Conservation (phyloP, 441 rosid genomes). For the Hura crepitans region DNA sequence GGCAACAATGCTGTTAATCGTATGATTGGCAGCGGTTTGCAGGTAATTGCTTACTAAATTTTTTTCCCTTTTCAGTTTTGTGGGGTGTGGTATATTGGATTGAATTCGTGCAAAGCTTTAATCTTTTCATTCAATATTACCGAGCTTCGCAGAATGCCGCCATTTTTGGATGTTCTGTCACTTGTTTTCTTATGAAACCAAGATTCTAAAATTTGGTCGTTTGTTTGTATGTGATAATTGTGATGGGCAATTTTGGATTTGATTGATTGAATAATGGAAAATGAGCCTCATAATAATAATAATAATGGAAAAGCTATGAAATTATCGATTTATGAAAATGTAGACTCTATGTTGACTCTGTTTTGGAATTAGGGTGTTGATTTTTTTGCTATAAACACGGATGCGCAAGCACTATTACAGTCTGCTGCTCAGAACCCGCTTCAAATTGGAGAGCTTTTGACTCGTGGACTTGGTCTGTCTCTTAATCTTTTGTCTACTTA, state of each 20-base stretch:
- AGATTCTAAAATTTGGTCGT: not conserved
- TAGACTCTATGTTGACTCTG: not conserved
- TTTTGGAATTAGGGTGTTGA: slow-evolving; percentile 62
- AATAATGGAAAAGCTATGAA: not conserved
- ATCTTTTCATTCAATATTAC: not conserved
- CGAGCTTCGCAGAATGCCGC: not conserved
- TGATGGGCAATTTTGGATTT: not conserved
- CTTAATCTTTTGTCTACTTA: not conserved
- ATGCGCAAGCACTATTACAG: slow-evolving; percentile 83
- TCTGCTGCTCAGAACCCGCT: slow-evolving; percentile 82
- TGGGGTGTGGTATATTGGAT: not conserved
- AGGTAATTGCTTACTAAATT: slow-evolving; percentile 33
- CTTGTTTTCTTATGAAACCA: not conserved
- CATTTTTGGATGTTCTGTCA: not conserved
- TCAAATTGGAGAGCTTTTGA: slow-evolving; percentile 92
- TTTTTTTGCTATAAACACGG: slow-evolving; percentile 91
- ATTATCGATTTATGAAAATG: not conserved
- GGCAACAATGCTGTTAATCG: slow-evolving; percentile 99
- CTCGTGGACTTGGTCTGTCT: slow-evolving; percentile 84
- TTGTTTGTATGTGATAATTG: not conserved
- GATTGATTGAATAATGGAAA: not conserved
- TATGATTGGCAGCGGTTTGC: slow-evolving; percentile 91
- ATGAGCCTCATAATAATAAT: not conserved
- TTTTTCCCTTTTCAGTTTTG: not conserved
- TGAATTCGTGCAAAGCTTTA: not conserved